phyloP scores from a whole-genome alignment of 1,284 basidiomycete genomes.

The Pseudozyma pruni region DNA sequence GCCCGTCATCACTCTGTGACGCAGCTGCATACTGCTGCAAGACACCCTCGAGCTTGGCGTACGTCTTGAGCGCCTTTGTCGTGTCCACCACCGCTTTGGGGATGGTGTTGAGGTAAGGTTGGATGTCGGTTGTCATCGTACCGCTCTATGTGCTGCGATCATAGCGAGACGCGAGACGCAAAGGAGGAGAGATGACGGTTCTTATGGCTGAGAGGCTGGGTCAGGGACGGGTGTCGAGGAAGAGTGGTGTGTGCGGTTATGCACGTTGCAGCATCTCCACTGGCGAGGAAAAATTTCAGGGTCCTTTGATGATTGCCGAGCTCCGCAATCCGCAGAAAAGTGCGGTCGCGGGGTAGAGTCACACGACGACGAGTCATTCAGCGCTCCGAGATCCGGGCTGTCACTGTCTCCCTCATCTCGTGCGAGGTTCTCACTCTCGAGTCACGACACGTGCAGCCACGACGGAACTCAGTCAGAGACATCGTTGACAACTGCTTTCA shows the following conservation, averaged over 20 bases:
- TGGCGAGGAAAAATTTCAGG: no score
- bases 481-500: no score
- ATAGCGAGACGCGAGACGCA: no score
- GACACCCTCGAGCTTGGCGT: constrained; percentile 40
- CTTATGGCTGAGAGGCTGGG: no score
- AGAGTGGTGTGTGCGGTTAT: no score
- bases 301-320: constrained; percentile 6
- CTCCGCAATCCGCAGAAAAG: constrained; percentile 11
- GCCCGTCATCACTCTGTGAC: neutral
- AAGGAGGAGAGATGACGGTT: no score
- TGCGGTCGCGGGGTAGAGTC: no score
- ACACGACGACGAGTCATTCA: neutral
- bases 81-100: constrained; percentile 62
- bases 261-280: no score
- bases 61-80: constrained; percentile 44
- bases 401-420: no score
- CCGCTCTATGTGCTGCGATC: no score
- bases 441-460: neutral
- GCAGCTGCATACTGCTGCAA: constrained; percentile 21
- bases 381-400: neutral
- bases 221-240: no score
- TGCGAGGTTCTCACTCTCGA: neutral
- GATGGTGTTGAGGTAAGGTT: constrained; percentile 21
- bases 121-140: constrained; percentile 17
- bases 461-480: no score